Percentiles rank a stretch among this genome's conserved stretches.
These are phyloP conservation scores for Ganoderma leucocontextum DNA, from an alignment of 1,284 basidiomycete genomes.

Conservation along the genomic window DNA sequence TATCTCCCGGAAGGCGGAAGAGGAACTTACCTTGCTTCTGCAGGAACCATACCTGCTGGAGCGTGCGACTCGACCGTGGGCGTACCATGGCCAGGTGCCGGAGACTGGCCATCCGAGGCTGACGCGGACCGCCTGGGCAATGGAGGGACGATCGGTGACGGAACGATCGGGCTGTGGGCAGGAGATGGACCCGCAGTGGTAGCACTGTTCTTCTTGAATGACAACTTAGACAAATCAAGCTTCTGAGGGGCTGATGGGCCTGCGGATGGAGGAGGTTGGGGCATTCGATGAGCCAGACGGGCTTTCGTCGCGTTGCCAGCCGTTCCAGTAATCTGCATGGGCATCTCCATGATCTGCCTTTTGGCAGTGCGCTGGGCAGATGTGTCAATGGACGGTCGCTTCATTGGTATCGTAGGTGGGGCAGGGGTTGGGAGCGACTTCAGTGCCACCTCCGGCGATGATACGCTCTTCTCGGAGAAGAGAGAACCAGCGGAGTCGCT, in stretches of 20 bases:
- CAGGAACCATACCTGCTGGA: conserved; percentile 32
- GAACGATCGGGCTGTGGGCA: conserved; percentile 13
- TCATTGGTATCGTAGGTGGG: conserved; percentile 20
- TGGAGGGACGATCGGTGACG: conserved; percentile 9
- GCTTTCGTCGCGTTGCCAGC: conserved; percentile 37
- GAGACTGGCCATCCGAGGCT: conserved; percentile 20
- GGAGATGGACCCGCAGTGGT: conserved; percentile 15
- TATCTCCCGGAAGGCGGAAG: neutral
- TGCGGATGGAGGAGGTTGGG: conserved; percentile 3
- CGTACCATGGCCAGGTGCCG: conserved; percentile 6
- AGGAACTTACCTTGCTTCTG: neutral
- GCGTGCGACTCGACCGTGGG: conserved; percentile 7
- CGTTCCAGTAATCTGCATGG: conserved; percentile 27
- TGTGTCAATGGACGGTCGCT: conserved; percentile 21
- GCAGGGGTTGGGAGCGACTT: conserved; percentile 2
- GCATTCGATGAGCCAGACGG: conserved; percentile 32
- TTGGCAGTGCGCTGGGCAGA: conserved; percentile 22
- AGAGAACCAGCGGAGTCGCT: conserved; percentile 33
- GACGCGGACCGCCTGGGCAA: conserved; percentile 23
- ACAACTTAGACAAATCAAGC: conserved; percentile 23
- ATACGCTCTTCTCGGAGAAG: conserved; percentile 29
- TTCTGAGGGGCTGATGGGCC: conserved; percentile 13
- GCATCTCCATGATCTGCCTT: conserved; percentile 35
- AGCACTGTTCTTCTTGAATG: conserved; percentile 36
- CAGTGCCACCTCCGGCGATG: conserved; percentile 33